These are phyloP conservation scores for Fusarium sp. DNA, from an alignment of 2,329 filamentous ascomycete genomes.

Conservation along the genomic window DNA sequence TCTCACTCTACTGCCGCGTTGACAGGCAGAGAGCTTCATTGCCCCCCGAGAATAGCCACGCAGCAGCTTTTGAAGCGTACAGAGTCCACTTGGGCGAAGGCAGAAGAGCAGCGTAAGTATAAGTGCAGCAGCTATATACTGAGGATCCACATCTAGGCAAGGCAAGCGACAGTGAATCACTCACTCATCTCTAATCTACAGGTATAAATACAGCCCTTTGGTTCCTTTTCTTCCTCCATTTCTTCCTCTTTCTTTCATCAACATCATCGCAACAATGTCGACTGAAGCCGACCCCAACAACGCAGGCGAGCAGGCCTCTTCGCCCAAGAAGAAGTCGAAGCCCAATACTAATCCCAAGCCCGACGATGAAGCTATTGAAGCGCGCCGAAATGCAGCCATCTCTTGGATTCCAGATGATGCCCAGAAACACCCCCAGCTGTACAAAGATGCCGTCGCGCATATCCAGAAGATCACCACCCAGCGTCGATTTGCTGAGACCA, in stretches of 20 bases:
- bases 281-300: background rate
- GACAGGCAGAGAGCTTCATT: background rate
- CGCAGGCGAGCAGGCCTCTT: background rate
- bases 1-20: conserved; percentile 6
- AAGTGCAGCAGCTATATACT: background rate
- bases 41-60: conserved; percentile 11
- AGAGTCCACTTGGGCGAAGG: background rate
- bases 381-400: no score
- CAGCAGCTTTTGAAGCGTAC: background rate
- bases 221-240: background rate
- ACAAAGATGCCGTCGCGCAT: background rate
- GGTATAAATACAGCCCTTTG: background rate
- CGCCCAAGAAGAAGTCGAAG: background rate
- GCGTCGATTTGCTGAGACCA: no score
- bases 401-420: background rate
- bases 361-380: background rate
- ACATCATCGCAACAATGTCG: background rate
- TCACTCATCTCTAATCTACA: background rate
- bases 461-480: background rate
- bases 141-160: no score
- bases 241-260: background rate
- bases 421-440: background rate
- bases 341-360: fast-evolving
- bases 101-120: background rate
- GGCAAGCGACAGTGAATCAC: conserved; percentile 1